Percentiles rank a stretch among this genome's conserved stretches.
These are phyloP conservation scores for Amaranthus tricolor DNA, from an alignment of 179 eudicot species.

Conservation along the genomic window DNA sequence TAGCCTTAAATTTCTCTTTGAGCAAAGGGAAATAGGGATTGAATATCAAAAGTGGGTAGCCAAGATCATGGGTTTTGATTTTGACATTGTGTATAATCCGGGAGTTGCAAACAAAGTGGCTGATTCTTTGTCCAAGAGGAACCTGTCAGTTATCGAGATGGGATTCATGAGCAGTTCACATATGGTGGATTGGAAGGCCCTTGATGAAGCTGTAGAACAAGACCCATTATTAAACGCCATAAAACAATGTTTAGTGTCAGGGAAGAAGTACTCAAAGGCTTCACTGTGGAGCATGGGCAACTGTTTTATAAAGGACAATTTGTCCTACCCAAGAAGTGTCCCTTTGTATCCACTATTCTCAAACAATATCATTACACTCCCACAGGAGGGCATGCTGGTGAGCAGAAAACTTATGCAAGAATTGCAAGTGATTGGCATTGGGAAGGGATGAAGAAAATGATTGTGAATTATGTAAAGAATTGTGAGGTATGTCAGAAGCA, in stretches of 20 bases:
- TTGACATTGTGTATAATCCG: neutral
- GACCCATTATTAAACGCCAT: neutral
- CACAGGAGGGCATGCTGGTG: neutral
- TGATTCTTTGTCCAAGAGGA: neutral
- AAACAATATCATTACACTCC: neutral
- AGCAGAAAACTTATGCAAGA: neutral
- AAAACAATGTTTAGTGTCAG: fast-evolving
- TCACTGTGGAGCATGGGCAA: neutral
- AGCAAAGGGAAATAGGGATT: too few relatives aligned
- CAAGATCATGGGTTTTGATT: neutral
- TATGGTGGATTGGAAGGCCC: neutral
- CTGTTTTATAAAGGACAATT: neutral
- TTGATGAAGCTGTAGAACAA: neutral
- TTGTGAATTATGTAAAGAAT: neutral
- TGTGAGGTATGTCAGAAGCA: neutral
- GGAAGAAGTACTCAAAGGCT: neutral
- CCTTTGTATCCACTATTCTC: neutral
- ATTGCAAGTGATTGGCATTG: neutral
- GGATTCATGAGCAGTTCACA: neutral
- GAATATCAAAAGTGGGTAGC: neutral
- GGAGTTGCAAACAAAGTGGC: neutral
- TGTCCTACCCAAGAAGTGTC: neutral
- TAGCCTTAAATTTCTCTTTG: neutral
- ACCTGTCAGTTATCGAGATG: neutral
- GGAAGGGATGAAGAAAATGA: neutral